Evolutionary conservation across 2,329 filamentous ascomycete genomes (phyloP).

Genomic region (Venturia asperata): DNA sequence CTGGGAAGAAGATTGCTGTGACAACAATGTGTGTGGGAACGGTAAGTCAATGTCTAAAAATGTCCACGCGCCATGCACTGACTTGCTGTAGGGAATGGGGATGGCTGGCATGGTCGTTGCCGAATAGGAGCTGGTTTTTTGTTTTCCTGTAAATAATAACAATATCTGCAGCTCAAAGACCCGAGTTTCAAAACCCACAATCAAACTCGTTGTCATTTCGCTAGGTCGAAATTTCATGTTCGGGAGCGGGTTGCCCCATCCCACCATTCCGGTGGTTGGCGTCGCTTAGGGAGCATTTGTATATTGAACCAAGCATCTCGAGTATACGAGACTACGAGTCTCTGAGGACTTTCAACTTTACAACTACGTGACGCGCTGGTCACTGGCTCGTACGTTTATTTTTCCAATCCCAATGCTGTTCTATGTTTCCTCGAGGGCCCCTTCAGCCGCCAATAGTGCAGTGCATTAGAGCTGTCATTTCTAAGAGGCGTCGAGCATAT

Average conservation of each 20-base stretch:
- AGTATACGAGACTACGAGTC: background rate
- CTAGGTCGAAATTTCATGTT: too few species aligned
- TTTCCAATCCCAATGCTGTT: background rate
- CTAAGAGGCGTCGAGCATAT: background rate
- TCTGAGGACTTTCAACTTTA: background rate
- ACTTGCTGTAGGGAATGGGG: conserved; percentile 17
- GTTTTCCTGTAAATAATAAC: background rate
- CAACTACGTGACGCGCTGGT: background rate
- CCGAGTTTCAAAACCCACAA: background rate
- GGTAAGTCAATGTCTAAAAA: conserved; percentile 30
- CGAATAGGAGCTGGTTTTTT: conserved; percentile 8
- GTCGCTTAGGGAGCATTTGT: too few species aligned
- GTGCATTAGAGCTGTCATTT: background rate
- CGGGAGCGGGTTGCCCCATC: too few species aligned
- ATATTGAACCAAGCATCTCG: background rate
- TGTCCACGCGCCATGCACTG: background rate
- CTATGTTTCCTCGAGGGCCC: background rate
- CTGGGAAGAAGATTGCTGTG: conserved; percentile 75
- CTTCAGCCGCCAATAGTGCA: background rate
- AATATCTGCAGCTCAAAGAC: background rate
- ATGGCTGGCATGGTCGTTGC: conserved; percentile 20
- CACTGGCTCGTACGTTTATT: background rate
- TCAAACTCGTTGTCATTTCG: too few species aligned
- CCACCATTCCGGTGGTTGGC: too few species aligned
- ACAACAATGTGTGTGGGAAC: conserved; percentile 97